These are phyloP conservation scores for Cyberlindnera sargentensis DNA, from an alignment of 805 yeast species.

Conservation along the genomic window DNA sequence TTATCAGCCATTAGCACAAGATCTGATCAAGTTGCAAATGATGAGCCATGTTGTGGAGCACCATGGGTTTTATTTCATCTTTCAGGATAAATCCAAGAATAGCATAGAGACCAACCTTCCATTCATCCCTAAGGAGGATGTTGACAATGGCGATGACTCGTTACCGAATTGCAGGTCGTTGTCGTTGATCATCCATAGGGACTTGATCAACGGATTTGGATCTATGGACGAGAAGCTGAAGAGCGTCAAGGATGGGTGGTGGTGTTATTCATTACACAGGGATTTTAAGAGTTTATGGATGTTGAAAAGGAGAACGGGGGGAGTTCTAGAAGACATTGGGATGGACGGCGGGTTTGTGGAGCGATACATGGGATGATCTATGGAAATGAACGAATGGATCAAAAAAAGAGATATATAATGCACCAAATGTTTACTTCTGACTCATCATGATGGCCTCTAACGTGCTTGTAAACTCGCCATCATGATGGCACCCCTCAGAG, in stretches of 20 bases:
- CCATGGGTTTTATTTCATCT: constrained; percentile 12
- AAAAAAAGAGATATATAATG: no score
- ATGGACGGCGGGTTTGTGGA: no score
- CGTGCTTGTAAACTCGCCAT: no score
- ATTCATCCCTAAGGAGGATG: constrained; percentile 5
- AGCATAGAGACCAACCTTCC: constrained; percentile 17
- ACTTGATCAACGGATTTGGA: constrained; percentile 7
- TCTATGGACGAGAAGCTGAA: constrained; percentile 13
- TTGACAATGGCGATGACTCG: constrained; percentile 6
- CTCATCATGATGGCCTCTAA: no score
- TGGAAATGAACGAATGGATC: background rate
- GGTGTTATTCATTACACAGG: constrained; percentile 13
- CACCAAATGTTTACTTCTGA: no score
- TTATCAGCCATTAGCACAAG: constrained; percentile 8
- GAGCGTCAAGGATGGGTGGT: constrained; percentile 20
- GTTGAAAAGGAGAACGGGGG: no score
- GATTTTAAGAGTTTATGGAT: no score
- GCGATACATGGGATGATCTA: constrained; percentile 3
- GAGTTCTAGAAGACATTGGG: no score
- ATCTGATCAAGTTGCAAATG: background rate
- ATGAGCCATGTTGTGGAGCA: no score
- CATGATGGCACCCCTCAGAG: no score
- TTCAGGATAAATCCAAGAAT: constrained; percentile 3
- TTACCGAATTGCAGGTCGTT: constrained; percentile 7
- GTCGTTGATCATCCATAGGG: constrained; percentile 14